Evolutionary conservation across 352 stramenopile species (phyloP).

Genomic region (Pythium monospermum): DNA sequence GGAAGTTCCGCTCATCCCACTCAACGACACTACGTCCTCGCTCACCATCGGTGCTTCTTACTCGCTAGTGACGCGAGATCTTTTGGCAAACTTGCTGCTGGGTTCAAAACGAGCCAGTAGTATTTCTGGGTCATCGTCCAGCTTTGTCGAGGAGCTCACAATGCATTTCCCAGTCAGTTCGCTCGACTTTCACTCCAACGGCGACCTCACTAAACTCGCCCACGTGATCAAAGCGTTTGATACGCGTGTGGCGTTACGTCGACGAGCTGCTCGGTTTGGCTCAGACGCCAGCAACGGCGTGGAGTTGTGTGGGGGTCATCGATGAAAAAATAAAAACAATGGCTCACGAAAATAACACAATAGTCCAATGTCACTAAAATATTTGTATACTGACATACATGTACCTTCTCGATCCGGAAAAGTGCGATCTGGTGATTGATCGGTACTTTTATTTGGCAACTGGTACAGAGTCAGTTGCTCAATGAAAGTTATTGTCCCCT

Average conservation of each 20-base stretch:
- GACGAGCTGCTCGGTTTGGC: slow-evolving; percentile 4
- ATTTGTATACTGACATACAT: slow-evolving; percentile 3
- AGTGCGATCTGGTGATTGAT: slow-evolving; percentile 5
- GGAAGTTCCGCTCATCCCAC: slow-evolving; percentile 2
- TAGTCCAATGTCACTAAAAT: slow-evolving; percentile 8
- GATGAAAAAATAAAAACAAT: too few species aligned
- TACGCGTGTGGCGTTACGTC: slow-evolving; percentile 3
- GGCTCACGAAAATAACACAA: not conserved
- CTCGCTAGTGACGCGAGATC: slow-evolving; percentile 21
- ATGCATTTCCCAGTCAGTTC: slow-evolving; percentile 13
- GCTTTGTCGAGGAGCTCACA: slow-evolving; percentile 1
- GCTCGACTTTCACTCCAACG: slow-evolving; percentile 23
- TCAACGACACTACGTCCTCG: slow-evolving; percentile 1
- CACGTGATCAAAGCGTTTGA: slow-evolving; percentile 6
- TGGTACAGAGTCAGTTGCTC: not conserved
- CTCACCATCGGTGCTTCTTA: slow-evolving; percentile 17
- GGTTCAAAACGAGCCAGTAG: not conserved
- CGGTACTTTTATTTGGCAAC: slow-evolving; percentile 7
- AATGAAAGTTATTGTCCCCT: slow-evolving; percentile 10
- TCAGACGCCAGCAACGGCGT: too few species aligned
- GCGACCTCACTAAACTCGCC: slow-evolving; percentile 1
- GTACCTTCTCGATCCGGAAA: not conserved
- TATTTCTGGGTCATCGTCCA: not conserved
- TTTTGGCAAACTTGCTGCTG: slow-evolving; percentile 18
- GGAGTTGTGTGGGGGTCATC: too few species aligned